Evolutionary conservation across 306 rosid genomes (phyloP).

Genomic region (Malus sylvestris): DNA sequence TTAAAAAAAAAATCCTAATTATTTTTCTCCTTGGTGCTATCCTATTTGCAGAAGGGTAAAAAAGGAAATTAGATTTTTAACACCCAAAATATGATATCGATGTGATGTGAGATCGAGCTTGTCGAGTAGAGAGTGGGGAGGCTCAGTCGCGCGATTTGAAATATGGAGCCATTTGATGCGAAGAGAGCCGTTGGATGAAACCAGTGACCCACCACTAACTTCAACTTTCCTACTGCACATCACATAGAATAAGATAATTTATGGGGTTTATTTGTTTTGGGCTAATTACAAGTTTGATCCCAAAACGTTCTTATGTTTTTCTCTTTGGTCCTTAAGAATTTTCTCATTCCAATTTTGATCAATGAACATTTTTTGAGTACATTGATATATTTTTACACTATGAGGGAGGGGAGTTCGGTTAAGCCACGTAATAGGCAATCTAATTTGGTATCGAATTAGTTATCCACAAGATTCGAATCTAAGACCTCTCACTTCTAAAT

Average conservation of each 20-base stretch:
- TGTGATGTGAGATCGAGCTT: neutral
- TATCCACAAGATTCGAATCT: no score
- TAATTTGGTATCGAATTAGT: no score
- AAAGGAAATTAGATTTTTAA: neutral
- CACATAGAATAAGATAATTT: neutral
- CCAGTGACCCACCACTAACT: constrained; percentile 1
- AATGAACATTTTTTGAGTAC: no score
- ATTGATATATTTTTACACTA: no score
- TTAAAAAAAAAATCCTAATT: neutral
- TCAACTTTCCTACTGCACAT: neutral
- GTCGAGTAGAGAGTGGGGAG: neutral
- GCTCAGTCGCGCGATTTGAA: neutral
- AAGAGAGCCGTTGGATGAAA: neutral
- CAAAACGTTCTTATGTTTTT: no score
- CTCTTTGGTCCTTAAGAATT: neutral
- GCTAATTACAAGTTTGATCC: neutral
- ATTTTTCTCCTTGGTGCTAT: neutral
- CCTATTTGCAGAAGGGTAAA: neutral
- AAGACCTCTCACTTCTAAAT: no score
- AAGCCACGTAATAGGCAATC: fast-evolving
- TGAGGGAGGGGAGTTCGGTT: no score
- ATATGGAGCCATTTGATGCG: neutral
- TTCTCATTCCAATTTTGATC: neutral
- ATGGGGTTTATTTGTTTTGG: neutral
- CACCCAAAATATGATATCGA: neutral